Base-by-base conservation (phyloP, 306 rosid genomes). In the Vachellia collinsii region DNA sequence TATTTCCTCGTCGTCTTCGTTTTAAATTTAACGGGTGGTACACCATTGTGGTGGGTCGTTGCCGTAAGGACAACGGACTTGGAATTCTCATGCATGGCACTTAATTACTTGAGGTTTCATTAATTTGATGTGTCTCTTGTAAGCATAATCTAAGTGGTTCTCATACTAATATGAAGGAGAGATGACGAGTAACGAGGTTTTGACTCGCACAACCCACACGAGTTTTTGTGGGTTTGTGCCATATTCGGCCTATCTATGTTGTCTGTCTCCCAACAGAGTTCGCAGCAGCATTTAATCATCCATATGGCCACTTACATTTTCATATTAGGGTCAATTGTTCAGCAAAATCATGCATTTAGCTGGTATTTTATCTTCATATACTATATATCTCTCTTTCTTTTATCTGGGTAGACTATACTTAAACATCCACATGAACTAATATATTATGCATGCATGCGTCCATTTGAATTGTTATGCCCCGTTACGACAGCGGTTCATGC, bases 51-150 rank as follows among this genome's bases (percentile, higher is more conserved):
- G 38, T 25, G 63, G 66, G 83, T 53, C 77, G 77, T 56, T 85
- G 93, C 91, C 98, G 98, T 92, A 80, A 82, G 88, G 77, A 87
- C 88, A 80, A 92, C 97, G 97, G 89, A 81, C 90, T 75, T 78
- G 85, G 88, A 88, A 63, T 87, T 85, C 83, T 66, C 3, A 85
- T 76, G 54, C 23, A 75, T 56, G 68, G 53, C 70, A 66, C 56
- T 83, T 76, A 51, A 68, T 74, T 77, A 23, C 39, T 69, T 75
- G 65, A 48, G 36, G 75, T 78, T 77, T 70, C 72, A 68, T 85
- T 85, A 76, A 85, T 78, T 81, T 29, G 38, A 64, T 76, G 82
- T 39, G 17, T 69, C 74, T 42, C 22, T 42, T 20, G 4, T 4
- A 20, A 8, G 4, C 10, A 20, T 56, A 1, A 56, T 56, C 63